A percentile compares a stretch with the other conserved stretches of the same genome.
These are phyloP conservation scores for Chlorella vulgaris DNA, from an alignment of 139 green algal genomes.

Conservation along the genomic window DNA sequence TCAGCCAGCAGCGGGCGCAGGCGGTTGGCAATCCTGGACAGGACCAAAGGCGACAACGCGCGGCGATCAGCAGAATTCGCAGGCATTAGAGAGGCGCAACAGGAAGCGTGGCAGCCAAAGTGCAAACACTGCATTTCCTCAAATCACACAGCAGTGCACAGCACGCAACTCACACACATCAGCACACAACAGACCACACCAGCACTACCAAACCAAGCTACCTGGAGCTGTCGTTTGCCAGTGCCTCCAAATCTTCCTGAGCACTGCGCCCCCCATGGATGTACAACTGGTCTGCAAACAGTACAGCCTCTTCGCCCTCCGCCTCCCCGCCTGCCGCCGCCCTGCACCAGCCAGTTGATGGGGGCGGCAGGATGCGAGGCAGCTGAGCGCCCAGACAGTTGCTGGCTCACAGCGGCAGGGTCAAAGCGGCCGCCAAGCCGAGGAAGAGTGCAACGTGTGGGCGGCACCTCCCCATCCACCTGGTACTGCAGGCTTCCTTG, in stretches of 20 bases:
- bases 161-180: not conserved
- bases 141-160: not conserved
- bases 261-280: slow-evolving; percentile 28
- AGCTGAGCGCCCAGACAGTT: no score
- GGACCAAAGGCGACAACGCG: not conserved
- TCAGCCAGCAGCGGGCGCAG: slow-evolving; percentile 20
- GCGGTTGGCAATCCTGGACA: slow-evolving; percentile 28
- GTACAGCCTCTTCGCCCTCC: not conserved
- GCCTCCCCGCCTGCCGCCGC: not conserved
- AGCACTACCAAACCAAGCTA: not conserved
- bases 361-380: no score
- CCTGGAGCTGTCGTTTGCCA: slow-evolving; percentile 32
- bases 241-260: slow-evolving; percentile 30
- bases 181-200: not conserved
- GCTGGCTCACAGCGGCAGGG: no score
- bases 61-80: no score
- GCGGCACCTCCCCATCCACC: no score
- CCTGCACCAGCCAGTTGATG: not conserved
- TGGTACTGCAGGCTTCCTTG: no score
- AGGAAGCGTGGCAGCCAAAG: no score
- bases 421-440: no score
- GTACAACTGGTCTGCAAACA: slow-evolving; percentile 22
- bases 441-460: no score
- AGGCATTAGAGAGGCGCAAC: no score
- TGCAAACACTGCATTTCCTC: not conserved